Conservation (phyloP, 2,329 filamentous ascomycete species). For the Pseudogymnoascus pannorum region DNA sequence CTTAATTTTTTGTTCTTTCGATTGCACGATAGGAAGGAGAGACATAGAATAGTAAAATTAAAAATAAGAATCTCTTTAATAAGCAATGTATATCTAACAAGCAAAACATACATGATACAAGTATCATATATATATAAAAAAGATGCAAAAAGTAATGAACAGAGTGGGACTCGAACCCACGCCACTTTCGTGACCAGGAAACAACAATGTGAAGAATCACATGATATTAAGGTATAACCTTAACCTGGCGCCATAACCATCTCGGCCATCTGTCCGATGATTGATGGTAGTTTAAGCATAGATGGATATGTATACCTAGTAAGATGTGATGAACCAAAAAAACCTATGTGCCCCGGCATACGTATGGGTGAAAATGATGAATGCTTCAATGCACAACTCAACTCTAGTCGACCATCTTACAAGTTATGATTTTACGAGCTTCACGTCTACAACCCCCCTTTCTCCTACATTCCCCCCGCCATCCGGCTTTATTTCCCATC, state of each 20-base stretch:
- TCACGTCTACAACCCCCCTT: background rate
- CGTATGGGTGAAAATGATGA: too few relatives aligned
- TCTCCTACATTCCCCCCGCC: background rate
- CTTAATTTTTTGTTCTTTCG: background rate
- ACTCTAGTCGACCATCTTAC: background rate
- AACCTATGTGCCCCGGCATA: too few relatives aligned
- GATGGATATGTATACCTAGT: too few relatives aligned
- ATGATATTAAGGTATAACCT: background rate
- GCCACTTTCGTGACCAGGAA: slow-evolving; percentile 33
- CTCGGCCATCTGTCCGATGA: background rate
- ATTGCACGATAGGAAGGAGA: background rate
- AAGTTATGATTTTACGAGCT: background rate
- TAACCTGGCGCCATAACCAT: background rate
- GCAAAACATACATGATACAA: background rate
- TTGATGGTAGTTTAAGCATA: too few relatives aligned
- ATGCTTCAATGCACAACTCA: too few relatives aligned
- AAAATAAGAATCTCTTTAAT: background rate
- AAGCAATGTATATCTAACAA: background rate
- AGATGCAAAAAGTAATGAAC: slow-evolving; percentile 19
- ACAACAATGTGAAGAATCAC: slow-evolving; percentile 4
- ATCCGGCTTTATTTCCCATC: background rate
- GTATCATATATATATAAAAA: background rate
- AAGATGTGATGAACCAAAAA: too few relatives aligned
- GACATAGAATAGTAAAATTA: background rate
- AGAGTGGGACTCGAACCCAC: slow-evolving; percentile 35